Conservation (phyloP, 176 grass and related monocot species). For the Rhipidocladum racemiflorum region DNA sequence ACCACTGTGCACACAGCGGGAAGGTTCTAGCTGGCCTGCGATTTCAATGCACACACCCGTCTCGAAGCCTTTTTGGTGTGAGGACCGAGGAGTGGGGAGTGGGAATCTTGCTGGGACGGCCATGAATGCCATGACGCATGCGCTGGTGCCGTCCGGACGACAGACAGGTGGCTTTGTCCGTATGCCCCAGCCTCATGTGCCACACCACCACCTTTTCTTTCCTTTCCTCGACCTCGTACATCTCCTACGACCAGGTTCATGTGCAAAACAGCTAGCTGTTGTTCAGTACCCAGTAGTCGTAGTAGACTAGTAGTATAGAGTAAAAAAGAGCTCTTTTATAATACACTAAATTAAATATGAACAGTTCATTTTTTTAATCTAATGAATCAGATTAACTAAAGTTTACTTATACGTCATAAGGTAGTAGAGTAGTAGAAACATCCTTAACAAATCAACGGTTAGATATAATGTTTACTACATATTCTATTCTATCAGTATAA, state of each 20-base stretch:
- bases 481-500: no score
- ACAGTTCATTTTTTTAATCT: no score
- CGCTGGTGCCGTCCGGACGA: background rate
- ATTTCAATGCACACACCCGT: background rate
- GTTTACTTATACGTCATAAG: no score
- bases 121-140: slow-evolving; percentile 1
- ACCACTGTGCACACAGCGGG: background rate
- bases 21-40: background rate
- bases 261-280: background rate
- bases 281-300: no score
- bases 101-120: background rate
- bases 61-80: background rate
- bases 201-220: background rate
- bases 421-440: no score
- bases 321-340: no score
- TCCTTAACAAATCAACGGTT: no score
- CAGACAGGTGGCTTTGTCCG: background rate
- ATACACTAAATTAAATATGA: no score
- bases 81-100: background rate
- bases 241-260: background rate
- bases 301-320: no score
- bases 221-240: background rate
- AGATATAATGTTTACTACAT: no score
- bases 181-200: background rate
- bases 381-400: no score